These are phyloP conservation scores for Dipteronia dyeriana DNA, from an alignment of 345 rosid genomes.

Conservation along the genomic window DNA sequence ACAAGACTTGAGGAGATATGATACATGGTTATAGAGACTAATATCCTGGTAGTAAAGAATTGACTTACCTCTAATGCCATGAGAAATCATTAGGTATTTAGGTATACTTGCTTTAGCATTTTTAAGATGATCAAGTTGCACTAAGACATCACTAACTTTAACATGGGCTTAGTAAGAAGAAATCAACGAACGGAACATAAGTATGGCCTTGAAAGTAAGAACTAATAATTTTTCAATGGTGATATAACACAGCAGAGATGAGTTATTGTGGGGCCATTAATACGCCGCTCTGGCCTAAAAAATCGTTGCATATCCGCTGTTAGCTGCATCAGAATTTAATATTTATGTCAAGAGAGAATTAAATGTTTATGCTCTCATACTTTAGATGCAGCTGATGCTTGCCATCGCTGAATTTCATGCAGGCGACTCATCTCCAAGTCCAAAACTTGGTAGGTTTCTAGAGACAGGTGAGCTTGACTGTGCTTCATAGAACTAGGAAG, in stretches of 20 bases:
- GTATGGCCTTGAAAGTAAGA: slow-evolving; percentile 1
- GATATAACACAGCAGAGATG: slow-evolving; percentile 71
- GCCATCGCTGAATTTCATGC: slow-evolving; percentile 98
- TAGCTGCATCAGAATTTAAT: slow-evolving; percentile 59
- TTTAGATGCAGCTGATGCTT: slow-evolving; percentile 89
- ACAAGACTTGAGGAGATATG: neutral
- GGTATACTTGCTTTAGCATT: slow-evolving; percentile 99
- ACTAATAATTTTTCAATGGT: neutral
- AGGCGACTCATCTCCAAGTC: slow-evolving; percentile 98
- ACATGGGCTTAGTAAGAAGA: slow-evolving; percentile 72
- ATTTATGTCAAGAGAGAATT: slow-evolving; percentile 13
- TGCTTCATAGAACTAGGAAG: slow-evolving; percentile 99
- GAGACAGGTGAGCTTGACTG: slow-evolving; percentile 92
- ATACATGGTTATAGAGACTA: neutral
- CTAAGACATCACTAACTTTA: slow-evolving; percentile 93
- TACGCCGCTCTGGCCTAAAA: slow-evolving; percentile 95
- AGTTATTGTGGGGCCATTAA: slow-evolving; percentile 94
- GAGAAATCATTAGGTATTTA: slow-evolving; percentile 99
- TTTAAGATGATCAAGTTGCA: slow-evolving; percentile 99
- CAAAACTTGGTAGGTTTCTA: slow-evolving; percentile 98
- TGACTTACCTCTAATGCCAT: slow-evolving; percentile 90
- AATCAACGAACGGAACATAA: slow-evolving; percentile 19
- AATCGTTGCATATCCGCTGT: slow-evolving; percentile 99
- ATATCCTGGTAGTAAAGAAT: slow-evolving; percentile 1
- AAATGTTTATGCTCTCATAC: slow-evolving; percentile 35